Evolutionary conservation across 805 yeast species (phyloP).

Genomic region (Osmozyma mogii): DNA sequence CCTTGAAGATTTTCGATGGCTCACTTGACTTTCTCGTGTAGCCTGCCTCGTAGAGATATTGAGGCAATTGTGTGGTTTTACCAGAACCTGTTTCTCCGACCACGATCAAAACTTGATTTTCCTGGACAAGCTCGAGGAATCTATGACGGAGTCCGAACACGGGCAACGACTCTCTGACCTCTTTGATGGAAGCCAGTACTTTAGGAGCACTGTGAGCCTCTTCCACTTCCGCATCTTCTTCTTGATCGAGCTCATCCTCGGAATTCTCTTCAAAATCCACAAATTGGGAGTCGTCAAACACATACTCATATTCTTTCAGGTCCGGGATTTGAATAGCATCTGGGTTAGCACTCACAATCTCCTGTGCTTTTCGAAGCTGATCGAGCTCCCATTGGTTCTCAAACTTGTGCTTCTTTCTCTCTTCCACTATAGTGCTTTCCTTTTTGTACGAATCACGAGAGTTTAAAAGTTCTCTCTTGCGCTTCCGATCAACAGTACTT

Average conservation of each 20-base stretch:
- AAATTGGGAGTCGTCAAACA: constrained; percentile 60
- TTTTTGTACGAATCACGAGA: constrained; percentile 17
- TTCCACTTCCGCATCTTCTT: constrained; percentile 27
- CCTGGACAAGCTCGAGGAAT: constrained; percentile 50
- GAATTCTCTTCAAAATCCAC: constrained; percentile 46
- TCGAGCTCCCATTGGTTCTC: constrained; percentile 47
- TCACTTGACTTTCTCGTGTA: constrained; percentile 43
- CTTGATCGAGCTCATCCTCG: constrained; percentile 6
- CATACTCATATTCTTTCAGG: constrained; percentile 57
- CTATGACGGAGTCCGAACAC: constrained; percentile 58
- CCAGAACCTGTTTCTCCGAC: constrained; percentile 94
- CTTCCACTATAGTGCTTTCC: constrained; percentile 13
- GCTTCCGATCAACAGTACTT: constrained; percentile 45
- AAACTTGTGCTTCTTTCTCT: constrained; percentile 13
- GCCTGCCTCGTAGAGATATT: constrained; percentile 77
- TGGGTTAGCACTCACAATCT: constrained; percentile 14
- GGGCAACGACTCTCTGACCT: constrained; percentile 62
- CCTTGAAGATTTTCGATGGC: constrained; percentile 21
- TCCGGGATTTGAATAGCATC: constrained; percentile 37
- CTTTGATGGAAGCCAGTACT: constrained; percentile 38
- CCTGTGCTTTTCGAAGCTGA: constrained; percentile 38
- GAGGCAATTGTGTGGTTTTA: constrained; percentile 90
- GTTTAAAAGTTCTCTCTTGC: constrained; percentile 46
- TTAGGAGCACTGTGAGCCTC: too few relatives aligned
- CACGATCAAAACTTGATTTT: constrained; percentile 62